Conservation (phyloP, 805 yeast species). For the Metschnikowia reukaufii region DNA sequence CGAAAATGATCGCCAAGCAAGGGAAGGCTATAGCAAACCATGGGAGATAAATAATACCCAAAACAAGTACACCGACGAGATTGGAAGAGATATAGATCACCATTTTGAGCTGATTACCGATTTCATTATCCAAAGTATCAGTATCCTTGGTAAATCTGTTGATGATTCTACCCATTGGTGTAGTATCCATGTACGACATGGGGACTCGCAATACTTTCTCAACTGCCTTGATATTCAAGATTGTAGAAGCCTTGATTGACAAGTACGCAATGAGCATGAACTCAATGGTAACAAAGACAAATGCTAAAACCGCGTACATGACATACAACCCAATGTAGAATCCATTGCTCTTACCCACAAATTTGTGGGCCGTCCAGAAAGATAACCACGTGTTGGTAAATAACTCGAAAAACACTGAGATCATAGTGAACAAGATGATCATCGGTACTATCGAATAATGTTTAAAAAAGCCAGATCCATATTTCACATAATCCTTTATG, state of each 20-base stretch:
- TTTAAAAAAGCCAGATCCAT: constrained; percentile 31
- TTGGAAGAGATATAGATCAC: constrained; percentile 54
- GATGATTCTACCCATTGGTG: constrained; percentile 84
- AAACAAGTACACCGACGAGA: constrained; percentile 60
- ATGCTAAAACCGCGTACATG: constrained; percentile 53
- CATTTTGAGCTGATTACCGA: constrained; percentile 67
- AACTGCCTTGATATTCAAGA: constrained; percentile 61
- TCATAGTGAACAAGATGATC: constrained; percentile 20
- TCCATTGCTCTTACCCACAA: constrained; percentile 44
- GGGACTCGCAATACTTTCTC: constrained; percentile 68
- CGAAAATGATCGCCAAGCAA: constrained; percentile 45
- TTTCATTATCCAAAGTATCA: constrained; percentile 77
- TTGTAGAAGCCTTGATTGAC: constrained; percentile 53
- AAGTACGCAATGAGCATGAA: constrained; percentile 50
- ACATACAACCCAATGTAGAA: constrained; percentile 77
- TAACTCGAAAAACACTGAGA: constrained; percentile 53
- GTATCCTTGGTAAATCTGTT: constrained; percentile 88
- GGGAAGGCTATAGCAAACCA: constrained; percentile 72
- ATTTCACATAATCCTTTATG: constrained; percentile 32
- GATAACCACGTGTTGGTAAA: constrained; percentile 79
- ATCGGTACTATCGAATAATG: constrained; percentile 24
- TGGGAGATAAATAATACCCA: constrained; percentile 70
- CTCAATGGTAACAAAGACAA: constrained; percentile 42
- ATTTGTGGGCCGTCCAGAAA: constrained; percentile 70
- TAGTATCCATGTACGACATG: constrained; percentile 79